phyloP scores from a whole-genome alignment of 208 protist species.

The Porcisia hertigi region DNA sequence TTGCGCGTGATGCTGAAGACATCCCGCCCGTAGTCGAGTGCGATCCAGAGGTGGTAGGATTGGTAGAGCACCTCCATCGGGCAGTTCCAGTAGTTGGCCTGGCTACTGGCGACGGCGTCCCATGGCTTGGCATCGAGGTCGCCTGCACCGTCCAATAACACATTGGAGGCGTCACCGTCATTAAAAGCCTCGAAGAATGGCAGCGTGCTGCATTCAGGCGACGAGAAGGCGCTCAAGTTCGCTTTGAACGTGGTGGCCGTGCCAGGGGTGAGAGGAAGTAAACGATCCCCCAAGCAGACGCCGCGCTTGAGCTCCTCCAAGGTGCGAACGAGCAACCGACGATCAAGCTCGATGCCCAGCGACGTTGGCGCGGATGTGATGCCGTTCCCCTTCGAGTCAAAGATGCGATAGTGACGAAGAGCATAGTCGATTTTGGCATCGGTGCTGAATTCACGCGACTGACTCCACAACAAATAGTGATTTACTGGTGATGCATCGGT shows the following conservation, averaged over 20 bases:
- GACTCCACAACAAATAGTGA: constrained; percentile 72
- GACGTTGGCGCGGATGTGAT: constrained; percentile 6
- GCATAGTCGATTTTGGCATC: constrained; percentile 77
- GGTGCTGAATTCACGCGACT: constrained; percentile 60
- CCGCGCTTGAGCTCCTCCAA: constrained; percentile 54
- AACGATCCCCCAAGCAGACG: constrained; percentile 32
- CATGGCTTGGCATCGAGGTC: constrained; percentile 62
- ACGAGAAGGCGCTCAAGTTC: constrained; percentile 28
- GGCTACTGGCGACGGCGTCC: constrained; percentile 49
- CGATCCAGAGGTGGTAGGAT: constrained; percentile 74
- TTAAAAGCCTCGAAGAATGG: constrained; percentile 22
- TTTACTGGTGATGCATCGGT: constrained; percentile 84
- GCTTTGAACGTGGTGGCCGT: constrained; percentile 40
- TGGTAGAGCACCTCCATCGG: constrained; percentile 86
- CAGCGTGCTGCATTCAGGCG: constrained; percentile 11
- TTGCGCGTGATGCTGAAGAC: constrained; percentile 77
- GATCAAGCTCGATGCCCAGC: constrained; percentile 26
- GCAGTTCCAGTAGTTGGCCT: constrained; percentile 73
- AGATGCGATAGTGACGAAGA: constrained; percentile 36
- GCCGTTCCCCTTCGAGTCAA: constrained; percentile 6
- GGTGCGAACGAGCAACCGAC: constrained; percentile 52
- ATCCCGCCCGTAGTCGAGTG: constrained; percentile 71
- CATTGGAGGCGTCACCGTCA: constrained; percentile 26
- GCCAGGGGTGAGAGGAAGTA: constrained; percentile 35
- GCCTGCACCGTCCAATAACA: constrained; percentile 38